These are phyloP conservation scores for Entoloma clypeatum DNA, from an alignment of 1,284 basidiomycete species.

Conservation along the genomic window DNA sequence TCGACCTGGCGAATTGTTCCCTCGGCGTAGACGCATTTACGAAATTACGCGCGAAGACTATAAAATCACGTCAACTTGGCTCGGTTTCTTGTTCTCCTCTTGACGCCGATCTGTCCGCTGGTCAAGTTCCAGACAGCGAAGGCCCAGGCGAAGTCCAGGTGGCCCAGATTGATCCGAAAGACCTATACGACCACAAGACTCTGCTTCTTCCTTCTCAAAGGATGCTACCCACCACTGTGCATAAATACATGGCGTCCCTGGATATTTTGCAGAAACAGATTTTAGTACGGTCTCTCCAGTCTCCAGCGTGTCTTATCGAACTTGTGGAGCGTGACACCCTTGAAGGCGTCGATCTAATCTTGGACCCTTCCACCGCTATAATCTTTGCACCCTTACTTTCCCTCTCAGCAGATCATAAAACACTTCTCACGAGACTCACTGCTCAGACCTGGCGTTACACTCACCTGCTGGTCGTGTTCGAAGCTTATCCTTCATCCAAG, in stretches of 20 bases:
- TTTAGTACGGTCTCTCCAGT: conserved; percentile 48
- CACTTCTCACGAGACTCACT: conserved; percentile 37
- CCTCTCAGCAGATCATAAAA: conserved; percentile 48
- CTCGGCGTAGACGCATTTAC: conserved; percentile 35
- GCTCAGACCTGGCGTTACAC: conserved; percentile 57
- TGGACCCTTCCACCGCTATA: conserved; percentile 56
- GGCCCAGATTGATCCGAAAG: conserved; percentile 31
- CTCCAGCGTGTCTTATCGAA: conserved; percentile 42
- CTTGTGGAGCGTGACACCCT: conserved; percentile 61
- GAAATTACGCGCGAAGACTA: conserved; percentile 33
- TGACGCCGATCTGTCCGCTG: neutral
- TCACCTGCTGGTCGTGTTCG: conserved; percentile 56
- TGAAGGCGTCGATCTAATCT: conserved; percentile 50
- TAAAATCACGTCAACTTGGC: conserved; percentile 21
- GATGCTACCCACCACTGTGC: conserved; percentile 34
- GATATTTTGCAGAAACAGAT: conserved; percentile 62
- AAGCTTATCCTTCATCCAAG: conserved; percentile 51
- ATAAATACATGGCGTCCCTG: conserved; percentile 66
- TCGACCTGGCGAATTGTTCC: conserved; percentile 27
- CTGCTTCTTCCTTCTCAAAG: conserved; percentile 38
- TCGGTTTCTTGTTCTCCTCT: conserved; percentile 7
- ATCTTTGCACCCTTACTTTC: conserved; percentile 52
- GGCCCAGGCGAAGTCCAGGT: conserved; percentile 8
- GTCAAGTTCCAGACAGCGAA: neutral
- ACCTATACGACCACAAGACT: conserved; percentile 48